Conservation (phyloP, 345 rosid species). For the Carallia pectinifolia region DNA sequence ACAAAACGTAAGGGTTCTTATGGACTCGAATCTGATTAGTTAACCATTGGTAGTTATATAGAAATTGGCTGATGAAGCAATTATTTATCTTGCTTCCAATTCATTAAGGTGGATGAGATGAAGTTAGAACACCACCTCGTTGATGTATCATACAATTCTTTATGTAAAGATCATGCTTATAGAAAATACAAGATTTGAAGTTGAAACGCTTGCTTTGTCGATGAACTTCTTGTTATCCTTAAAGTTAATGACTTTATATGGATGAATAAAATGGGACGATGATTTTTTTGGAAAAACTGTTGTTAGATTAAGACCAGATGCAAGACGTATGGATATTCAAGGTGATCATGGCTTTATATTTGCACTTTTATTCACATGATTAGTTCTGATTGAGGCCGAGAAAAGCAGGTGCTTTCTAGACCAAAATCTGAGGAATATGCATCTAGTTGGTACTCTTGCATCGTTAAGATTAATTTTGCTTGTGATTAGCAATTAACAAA, state of each 20-base stretch:
- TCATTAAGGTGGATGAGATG: constrained; percentile 7
- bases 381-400: too few species aligned
- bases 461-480: too few species aligned
- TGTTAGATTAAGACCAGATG: constrained; percentile 1
- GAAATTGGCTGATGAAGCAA: constrained; percentile 4
- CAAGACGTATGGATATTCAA: not conserved
- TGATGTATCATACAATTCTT: not conserved
- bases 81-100: not conserved
- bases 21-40: not conserved
- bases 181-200: not conserved
- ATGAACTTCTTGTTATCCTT: not conserved
- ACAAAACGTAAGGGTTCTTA: not conserved
- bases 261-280: too few species aligned
- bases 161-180: not conserved
- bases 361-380: too few species aligned
- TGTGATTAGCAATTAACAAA: too few species aligned
- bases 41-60: not conserved
- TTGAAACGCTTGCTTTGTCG: not conserved
- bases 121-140: not conserved
- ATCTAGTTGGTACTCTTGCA: too few species aligned
- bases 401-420: too few species aligned
- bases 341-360: too few species aligned
- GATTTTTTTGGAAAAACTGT: too few species aligned
- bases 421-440: too few species aligned
- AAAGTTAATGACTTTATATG: not conserved